Evolutionary conservation across 1,139 yeast genomes (phyloP).

Genomic region (Zygosaccharomyces pseudobailii): DNA sequence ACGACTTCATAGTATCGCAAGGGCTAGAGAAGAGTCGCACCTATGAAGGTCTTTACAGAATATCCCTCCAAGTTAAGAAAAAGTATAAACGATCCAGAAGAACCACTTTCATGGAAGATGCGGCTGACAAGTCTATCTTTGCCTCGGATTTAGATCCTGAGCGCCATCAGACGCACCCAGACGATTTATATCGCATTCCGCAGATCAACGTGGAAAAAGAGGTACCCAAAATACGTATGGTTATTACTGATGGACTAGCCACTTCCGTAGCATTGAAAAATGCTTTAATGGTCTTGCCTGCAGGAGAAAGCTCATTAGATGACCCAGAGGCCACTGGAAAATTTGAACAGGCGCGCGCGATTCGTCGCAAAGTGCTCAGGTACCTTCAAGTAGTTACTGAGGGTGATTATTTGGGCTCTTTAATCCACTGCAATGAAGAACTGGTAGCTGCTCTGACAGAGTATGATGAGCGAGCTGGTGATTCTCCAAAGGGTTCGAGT

Average conservation of each 20-base stretch:
- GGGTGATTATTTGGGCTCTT: slow-evolving; percentile 80
- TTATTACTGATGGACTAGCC: slow-evolving; percentile 73
- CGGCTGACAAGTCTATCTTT: slow-evolving; percentile 39
- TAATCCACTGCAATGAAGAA: slow-evolving; percentile 85
- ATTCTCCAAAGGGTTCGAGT: slow-evolving; percentile 36
- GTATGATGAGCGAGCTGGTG: slow-evolving; percentile 58
- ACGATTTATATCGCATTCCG: slow-evolving; percentile 58
- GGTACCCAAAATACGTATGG: slow-evolving; percentile 62
- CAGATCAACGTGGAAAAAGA: slow-evolving; percentile 66
- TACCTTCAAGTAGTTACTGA: slow-evolving; percentile 75
- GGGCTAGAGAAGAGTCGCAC: slow-evolving; percentile 36
- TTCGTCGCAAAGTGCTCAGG: slow-evolving; percentile 71
- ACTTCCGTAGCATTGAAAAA: slow-evolving; percentile 71
- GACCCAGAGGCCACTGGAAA: slow-evolving; percentile 52
- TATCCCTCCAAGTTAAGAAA: slow-evolving; percentile 16
- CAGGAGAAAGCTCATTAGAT: slow-evolving; percentile 55
- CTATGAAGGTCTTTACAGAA: slow-evolving; percentile 16
- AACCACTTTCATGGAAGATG: slow-evolving; percentile 43
- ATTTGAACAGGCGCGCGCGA: slow-evolving; percentile 69
- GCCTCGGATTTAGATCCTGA: slow-evolving; percentile 3
- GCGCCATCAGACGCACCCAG: slow-evolving; percentile 13
- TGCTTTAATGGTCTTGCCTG: slow-evolving; percentile 52
- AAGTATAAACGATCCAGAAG: slow-evolving; percentile 8
- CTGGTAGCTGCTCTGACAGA: slow-evolving; percentile 66
- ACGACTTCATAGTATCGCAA: slow-evolving; percentile 30